A percentile compares a stretch with the other conserved stretches of the same genome.
These are phyloP conservation scores for Tricholoma terreum DNA, from an alignment of 768 basidiomycete species.

Conservation along the genomic window DNA sequence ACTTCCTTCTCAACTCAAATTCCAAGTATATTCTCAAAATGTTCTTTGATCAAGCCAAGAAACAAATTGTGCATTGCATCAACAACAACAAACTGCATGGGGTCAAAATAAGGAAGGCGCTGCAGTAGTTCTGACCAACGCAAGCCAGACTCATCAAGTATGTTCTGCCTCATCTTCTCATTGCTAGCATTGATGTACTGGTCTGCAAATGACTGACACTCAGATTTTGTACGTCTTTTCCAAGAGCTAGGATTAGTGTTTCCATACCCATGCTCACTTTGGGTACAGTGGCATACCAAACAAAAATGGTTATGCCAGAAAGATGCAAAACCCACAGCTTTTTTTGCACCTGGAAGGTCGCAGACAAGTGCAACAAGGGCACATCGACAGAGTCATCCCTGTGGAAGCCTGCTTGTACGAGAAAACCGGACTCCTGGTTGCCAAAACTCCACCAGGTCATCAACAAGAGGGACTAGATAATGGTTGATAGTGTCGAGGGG, in stretches of 20 bases:
- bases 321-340: conserved; percentile 19
- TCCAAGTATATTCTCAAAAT: no score
- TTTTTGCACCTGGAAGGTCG: conserved; percentile 34
- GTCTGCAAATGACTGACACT: no score
- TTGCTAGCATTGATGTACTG: no score
- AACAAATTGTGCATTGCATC: no score
- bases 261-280: background rate
- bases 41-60: no score
- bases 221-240: background rate
- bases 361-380: conserved; percentile 28
- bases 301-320: conserved; percentile 16
- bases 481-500: conserved; percentile 19
- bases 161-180: no score
- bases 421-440: conserved; percentile 24
- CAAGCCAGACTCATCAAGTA: no score
- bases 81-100: no score
- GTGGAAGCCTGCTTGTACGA: conserved; percentile 8
- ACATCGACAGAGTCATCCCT: conserved; percentile 20
- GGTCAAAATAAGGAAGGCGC: no score
- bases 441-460: conserved; percentile 26
- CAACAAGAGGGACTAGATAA: conserved; percentile 22
- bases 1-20: no score
- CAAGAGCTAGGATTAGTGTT: background rate
- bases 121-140: no score
- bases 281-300: conserved; percentile 9